Evolutionary conservation across 2,329 filamentous ascomycete species (phyloP).

Genomic region (Sarocladiaceae sp.): DNA sequence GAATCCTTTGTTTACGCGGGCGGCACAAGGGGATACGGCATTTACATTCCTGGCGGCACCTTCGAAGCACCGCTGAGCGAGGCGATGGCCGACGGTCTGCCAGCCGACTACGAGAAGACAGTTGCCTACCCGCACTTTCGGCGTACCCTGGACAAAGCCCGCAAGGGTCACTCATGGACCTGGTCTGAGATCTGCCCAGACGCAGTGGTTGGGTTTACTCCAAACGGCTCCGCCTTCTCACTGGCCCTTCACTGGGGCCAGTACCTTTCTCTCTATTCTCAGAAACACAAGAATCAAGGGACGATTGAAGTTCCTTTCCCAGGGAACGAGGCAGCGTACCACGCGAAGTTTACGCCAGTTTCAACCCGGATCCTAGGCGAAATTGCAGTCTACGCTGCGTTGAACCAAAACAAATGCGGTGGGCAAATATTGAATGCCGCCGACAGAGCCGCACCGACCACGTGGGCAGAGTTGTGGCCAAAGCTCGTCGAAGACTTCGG

Average conservation of each 20-base stretch:
- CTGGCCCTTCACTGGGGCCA: slow-evolving; percentile 33
- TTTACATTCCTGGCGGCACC: slow-evolving; percentile 26
- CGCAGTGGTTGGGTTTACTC: slow-evolving; percentile 31
- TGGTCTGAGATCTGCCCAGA: slow-evolving; percentile 34
- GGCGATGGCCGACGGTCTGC: slow-evolving; percentile 24
- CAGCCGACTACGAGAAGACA: slow-evolving; percentile 26
- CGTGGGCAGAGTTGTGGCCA: slow-evolving; percentile 25
- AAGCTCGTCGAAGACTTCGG: slow-evolving; percentile 25
- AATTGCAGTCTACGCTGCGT: slow-evolving; percentile 23
- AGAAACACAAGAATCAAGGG: slow-evolving; percentile 17
- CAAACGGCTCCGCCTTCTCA: slow-evolving; percentile 28
- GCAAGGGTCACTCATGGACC: slow-evolving; percentile 24
- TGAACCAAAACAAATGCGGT: slow-evolving; percentile 21
- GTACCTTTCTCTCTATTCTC: slow-evolving; percentile 29
- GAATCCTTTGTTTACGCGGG: slow-evolving; percentile 28
- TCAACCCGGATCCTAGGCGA: slow-evolving; percentile 23
- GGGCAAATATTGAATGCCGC: slow-evolving; percentile 26
- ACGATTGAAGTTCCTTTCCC: slow-evolving; percentile 22
- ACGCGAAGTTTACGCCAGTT: slow-evolving; percentile 24
- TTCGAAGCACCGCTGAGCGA: slow-evolving; percentile 27
- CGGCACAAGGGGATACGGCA: slow-evolving; percentile 31
- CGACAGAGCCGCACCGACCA: slow-evolving; percentile 20
- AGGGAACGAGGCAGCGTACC: slow-evolving; percentile 18
- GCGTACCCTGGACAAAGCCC: slow-evolving; percentile 21
- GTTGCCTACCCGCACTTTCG: slow-evolving; percentile 28